Evolutionary conservation across 306 rosid species (phyloP).

Genomic region (Hippophae rhamnoides): DNA sequence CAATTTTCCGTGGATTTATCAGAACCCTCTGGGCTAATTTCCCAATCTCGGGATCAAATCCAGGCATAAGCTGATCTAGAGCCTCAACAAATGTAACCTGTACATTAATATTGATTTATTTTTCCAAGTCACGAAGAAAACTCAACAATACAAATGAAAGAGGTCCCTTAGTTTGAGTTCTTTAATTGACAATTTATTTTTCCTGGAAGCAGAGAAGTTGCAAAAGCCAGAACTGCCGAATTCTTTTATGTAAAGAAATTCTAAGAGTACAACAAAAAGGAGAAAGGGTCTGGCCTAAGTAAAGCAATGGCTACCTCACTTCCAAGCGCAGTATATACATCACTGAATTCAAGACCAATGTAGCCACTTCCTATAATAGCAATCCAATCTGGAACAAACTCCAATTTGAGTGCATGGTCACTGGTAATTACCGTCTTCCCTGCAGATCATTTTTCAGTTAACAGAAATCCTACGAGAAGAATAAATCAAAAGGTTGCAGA

Average conservation of each 20-base stretch:
- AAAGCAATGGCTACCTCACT: conserved; percentile 64
- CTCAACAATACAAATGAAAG: neutral
- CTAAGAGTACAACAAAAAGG: neutral
- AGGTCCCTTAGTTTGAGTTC: neutral
- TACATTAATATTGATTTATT: conserved; percentile 20
- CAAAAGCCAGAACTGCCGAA: neutral
- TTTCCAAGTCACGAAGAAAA: conserved; percentile 6
- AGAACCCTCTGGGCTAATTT: conserved; percentile 95
- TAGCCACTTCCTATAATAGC: conserved; percentile 98
- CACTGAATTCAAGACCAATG: conserved; percentile 98
- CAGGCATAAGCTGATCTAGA: conserved; percentile 98
- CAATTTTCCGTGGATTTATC: conserved; percentile 82
- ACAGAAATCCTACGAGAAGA: conserved; percentile 9
- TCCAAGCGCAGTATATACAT: conserved; percentile 96
- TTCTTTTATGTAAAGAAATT: neutral
- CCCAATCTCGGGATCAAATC: conserved; percentile 99
- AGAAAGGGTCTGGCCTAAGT: neutral
- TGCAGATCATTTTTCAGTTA: conserved; percentile 27
- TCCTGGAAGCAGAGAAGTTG: neutral
- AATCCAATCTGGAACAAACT: conserved; percentile 93
- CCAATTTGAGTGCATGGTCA: conserved; percentile 97
- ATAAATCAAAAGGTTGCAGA: conserved; percentile 12
- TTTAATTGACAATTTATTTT: neutral
- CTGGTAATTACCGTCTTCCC: conserved; percentile 98
- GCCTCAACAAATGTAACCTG: conserved; percentile 98